phyloP scores from a whole-genome alignment of 495 filamentous ascomycete genomes.

The Hypoxylon lienhwacheense region DNA sequence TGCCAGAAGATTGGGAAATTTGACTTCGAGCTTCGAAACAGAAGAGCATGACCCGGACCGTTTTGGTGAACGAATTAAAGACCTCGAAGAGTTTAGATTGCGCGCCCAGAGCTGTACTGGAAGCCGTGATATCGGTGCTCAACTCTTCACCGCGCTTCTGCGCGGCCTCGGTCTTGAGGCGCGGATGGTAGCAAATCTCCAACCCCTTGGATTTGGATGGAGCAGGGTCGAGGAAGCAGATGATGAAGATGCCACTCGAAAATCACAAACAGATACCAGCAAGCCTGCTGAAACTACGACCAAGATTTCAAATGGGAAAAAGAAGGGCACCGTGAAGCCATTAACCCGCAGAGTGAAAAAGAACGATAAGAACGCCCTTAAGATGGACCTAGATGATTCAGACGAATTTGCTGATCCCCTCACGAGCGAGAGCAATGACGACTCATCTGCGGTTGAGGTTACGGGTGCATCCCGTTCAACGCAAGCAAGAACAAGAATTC shows the following conservation, averaged over 20 bases:
- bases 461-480: conserved; percentile 34
- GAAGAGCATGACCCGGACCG: conserved; percentile 60
- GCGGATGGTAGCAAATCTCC: conserved; percentile 78
- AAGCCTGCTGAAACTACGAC: conserved; percentile 15
- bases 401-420: conserved; percentile 44
- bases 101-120: conserved; percentile 73
- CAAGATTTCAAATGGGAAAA: conserved; percentile 26
- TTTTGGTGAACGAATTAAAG: conserved; percentile 74
- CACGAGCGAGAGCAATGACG: conserved; percentile 45
- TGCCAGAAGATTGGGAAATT: conserved; percentile 64
- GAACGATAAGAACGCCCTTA: conserved; percentile 42
- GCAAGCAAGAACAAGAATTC: conserved; percentile 34
- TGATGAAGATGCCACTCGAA: conserved; percentile 41
- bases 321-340: conserved; percentile 22
- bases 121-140: conserved; percentile 83
- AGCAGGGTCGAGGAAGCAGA: conserved; percentile 77
- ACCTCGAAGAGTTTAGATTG: conserved; percentile 66
- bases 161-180: conserved; percentile 79
- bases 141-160: conserved; percentile 89
- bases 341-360: conserved; percentile 30
- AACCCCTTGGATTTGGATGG: conserved; percentile 90
- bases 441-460: conserved; percentile 43
- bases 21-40: conserved; percentile 65
- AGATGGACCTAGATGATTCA: conserved; percentile 53
- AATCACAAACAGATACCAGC: conserved; percentile 12